Base-by-base conservation (phyloP, 2,329 filamentous ascomycete species). In the Elsinoe ampelina region DNA sequence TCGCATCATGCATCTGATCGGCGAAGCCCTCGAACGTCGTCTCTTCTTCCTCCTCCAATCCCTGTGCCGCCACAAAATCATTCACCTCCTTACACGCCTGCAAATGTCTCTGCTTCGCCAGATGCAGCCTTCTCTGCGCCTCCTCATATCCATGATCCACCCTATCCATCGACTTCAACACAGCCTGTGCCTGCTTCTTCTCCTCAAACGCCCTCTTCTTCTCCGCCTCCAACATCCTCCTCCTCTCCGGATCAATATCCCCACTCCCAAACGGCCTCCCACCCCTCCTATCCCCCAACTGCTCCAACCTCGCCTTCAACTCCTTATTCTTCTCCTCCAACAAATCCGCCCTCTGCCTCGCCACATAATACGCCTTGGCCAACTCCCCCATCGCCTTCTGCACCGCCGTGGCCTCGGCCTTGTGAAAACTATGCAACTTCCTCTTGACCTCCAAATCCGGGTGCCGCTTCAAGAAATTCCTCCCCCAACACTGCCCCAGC, bases 221-320 rank as follows among this genome's bases (percentile, higher is more conserved):
- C 20, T 60, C 62, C 57, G 62, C 20, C 15, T 55, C 47, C 51
- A 12, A 43, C 55, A 17, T 42, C 20, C 35, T 58, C 59, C 20
- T 58, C 55, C 39, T 61, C 51, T 52, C 58, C 32, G 56, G 39
- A 41, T 52, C 48, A 15, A 52, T 38, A 35, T 52, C 48, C 32
- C 48, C 48, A 39, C 48, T 52, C 26, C 48, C 48, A 11, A 52
- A 11, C n/a, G 48, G 48, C 32, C 48, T 38, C 34, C 48, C 48
- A 10, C 48, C 48, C 71, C 73, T 45, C 77, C 65, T 12, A 72
- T 72, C 64, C 88, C 91, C 88, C 89, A 96, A 39, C 30, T 52
- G 48, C 6, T 80, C 58, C 58, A 93, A 92, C 59, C 91, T 81
- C 63, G 90, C 81, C 0, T 74, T 71, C 89, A 95, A 93, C 68